Conservation (phyloP, 2,329 filamentous ascomycete genomes). For the Thermochaetoides dissita region DNA sequence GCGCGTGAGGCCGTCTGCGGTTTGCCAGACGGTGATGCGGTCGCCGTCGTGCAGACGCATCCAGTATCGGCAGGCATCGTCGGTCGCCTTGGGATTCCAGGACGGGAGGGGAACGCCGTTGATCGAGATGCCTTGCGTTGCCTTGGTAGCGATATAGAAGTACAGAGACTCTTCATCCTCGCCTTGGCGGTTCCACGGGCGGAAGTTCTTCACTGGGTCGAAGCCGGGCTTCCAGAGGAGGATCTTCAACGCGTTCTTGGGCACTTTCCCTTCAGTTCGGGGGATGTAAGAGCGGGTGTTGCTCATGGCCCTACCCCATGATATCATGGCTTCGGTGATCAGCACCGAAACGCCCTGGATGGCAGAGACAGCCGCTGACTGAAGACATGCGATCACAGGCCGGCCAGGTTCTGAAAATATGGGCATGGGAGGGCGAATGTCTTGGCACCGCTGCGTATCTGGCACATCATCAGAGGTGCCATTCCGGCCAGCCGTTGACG, state of each 20-base stretch:
- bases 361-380: slow-evolving; percentile 51
- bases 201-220: slow-evolving; percentile 40
- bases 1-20: slow-evolving; percentile 25
- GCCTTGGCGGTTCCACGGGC: slow-evolving; percentile 38
- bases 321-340: slow-evolving; percentile 52
- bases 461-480: slow-evolving; percentile 21
- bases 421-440: slow-evolving; percentile 18
- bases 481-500: slow-evolving; percentile 8
- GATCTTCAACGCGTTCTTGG: slow-evolving; percentile 69
- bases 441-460: slow-evolving; percentile 19
- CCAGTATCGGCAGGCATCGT: slow-evolving; percentile 44
- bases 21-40: slow-evolving; percentile 56
- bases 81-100: slow-evolving; percentile 38
- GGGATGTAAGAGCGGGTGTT: slow-evolving; percentile 57
- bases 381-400: slow-evolving; percentile 48
- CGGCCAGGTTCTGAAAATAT: slow-evolving; percentile 23
- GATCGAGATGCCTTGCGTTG: slow-evolving; percentile 59
- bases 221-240: slow-evolving; percentile 59
- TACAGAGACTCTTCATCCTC: slow-evolving; percentile 42
- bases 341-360: slow-evolving; percentile 48
- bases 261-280: slow-evolving; percentile 53
- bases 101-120: slow-evolving; percentile 56
- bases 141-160: slow-evolving; percentile 68
- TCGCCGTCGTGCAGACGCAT: slow-evolving; percentile 66
- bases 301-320: slow-evolving; percentile 59